Evolutionary conservation across 345 rosid genomes (phyloP).

Genomic region (Bretschneidera sinensis): DNA sequence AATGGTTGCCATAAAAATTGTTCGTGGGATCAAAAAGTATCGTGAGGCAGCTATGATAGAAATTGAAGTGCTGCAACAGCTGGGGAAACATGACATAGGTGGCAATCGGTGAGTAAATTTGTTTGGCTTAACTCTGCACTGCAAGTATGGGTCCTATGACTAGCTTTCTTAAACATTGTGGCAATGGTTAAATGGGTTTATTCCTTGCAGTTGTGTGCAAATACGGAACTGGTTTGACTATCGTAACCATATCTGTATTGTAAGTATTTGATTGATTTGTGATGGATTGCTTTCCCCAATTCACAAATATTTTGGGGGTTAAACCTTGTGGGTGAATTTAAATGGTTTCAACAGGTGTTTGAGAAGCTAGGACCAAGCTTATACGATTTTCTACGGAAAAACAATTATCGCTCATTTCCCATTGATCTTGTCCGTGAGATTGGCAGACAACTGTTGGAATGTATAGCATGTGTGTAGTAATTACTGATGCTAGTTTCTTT

Average conservation of each 20-base stretch:
- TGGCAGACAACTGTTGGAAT: constrained; percentile 98
- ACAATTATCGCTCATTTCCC: constrained; percentile 97
- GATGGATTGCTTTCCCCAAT: constrained; percentile 61
- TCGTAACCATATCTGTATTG: constrained; percentile 99
- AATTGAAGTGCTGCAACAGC: constrained; percentile 77
- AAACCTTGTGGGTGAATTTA: constrained; percentile 65
- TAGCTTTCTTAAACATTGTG: constrained; percentile 14
- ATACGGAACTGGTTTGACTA: constrained; percentile 99
- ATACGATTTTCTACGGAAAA: constrained; percentile 97
- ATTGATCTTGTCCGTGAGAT: constrained; percentile 98
- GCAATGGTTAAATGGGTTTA: constrained; percentile 68
- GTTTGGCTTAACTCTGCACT: constrained; percentile 12
- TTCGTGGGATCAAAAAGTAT: constrained; percentile 80
- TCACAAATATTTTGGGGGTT: constrained; percentile 55
- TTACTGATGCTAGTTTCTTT: constrained; percentile 46
- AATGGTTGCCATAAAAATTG: constrained; percentile 89
- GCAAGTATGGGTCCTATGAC: constrained; percentile 10
- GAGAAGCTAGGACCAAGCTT: constrained; percentile 99
- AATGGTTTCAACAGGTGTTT: constrained; percentile 91
- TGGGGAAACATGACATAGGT: constrained; percentile 73
- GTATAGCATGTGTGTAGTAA: constrained; percentile 98
- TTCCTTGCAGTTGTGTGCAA: constrained; percentile 99
- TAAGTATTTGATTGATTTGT: constrained; percentile 67
- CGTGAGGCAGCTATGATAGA: constrained; percentile 95
- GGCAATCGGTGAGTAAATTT: constrained; percentile 70